Evolutionary conservation across 1,284 basidiomycete species (phyloP).

Genomic region (Taiwanofungus camphoratus): DNA sequence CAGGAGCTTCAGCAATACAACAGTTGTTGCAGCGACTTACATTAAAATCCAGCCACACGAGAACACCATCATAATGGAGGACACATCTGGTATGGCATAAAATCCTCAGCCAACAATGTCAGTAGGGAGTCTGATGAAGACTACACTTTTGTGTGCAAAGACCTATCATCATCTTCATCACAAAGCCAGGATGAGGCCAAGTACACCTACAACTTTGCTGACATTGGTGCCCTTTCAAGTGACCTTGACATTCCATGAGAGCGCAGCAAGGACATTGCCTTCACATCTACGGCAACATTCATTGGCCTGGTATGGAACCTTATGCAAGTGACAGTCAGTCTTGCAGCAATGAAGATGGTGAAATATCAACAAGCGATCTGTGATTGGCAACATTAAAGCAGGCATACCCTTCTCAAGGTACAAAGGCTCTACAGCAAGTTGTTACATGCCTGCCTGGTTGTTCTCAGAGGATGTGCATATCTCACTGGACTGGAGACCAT

Average conservation of each 20-base stretch:
- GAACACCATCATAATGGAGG: conserved; percentile 20
- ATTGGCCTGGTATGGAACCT: conserved; percentile 24
- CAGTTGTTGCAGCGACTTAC: not conserved
- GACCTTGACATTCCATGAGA: conserved; percentile 23
- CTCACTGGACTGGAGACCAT: conserved; percentile 35
- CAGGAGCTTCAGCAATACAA: conserved; percentile 7
- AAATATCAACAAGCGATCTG: conserved; percentile 19
- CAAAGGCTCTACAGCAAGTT: conserved; percentile 22
- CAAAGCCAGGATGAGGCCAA: conserved; percentile 7
- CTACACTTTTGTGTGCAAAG: conserved; percentile 9
- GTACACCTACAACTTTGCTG: conserved; percentile 16
- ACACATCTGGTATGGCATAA: conserved; percentile 27
- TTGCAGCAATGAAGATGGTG: conserved; percentile 12
- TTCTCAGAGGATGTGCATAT: conserved; percentile 41
- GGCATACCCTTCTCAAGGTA: conserved; percentile 12
- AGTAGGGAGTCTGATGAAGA: conserved; percentile 19
- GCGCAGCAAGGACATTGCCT: conserved; percentile 16
- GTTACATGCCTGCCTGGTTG: conserved; percentile 29
- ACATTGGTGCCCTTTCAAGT: conserved; percentile 16
- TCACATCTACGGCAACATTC: conserved; percentile 11
- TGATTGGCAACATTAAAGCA: conserved; percentile 4
- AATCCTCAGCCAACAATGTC: conserved; percentile 18
- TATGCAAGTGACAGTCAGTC: conserved; percentile 9
- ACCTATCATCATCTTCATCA: conserved; percentile 9
- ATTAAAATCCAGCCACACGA: not conserved